Conservation (phyloP, 345 rosid genomes). For the Hypericum perforatum region DNA sequence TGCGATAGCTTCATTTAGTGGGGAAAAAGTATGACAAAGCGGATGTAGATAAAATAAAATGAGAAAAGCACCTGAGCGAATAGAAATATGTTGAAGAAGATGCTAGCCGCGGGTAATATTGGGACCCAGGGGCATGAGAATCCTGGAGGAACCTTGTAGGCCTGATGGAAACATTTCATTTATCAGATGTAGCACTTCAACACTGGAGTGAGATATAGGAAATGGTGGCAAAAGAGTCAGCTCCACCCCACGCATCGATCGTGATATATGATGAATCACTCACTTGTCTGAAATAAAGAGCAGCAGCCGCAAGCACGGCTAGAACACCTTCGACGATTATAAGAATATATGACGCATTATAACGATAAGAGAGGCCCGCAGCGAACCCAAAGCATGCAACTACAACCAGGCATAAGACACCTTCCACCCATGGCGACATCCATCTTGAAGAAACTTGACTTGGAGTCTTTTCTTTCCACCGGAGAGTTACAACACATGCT, state of each 20-base stretch:
- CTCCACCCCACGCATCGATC: too few species aligned
- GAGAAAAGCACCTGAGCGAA: constrained; percentile 70
- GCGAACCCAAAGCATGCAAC: constrained; percentile 72
- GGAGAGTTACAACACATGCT: constrained; percentile 75
- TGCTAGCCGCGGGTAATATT: constrained; percentile 59
- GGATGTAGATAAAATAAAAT: neutral
- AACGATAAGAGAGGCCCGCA: constrained; percentile 61
- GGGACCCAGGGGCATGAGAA: constrained; percentile 93
- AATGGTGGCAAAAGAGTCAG: too few species aligned
- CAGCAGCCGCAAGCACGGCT: constrained; percentile 45
- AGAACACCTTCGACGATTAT: constrained; percentile 34
- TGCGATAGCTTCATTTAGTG: too few species aligned
- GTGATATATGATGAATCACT: constrained; percentile 16
- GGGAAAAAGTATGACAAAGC: neutral
- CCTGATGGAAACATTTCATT: constrained; percentile 29
- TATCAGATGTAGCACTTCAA: too few species aligned
- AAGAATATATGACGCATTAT: constrained; percentile 38
- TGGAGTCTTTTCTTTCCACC: constrained; percentile 54
- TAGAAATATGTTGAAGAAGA: constrained; percentile 86
- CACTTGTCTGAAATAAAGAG: constrained; percentile 65
- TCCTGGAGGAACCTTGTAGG: constrained; percentile 44
- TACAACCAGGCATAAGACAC: constrained; percentile 53
- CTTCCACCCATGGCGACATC: constrained; percentile 63
- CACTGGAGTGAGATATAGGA: too few species aligned
- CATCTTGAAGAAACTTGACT: constrained; percentile 38